Evolutionary conservation across 495 filamentous ascomycete species (phyloP).

Genomic region (Xylaria cubensis): DNA sequence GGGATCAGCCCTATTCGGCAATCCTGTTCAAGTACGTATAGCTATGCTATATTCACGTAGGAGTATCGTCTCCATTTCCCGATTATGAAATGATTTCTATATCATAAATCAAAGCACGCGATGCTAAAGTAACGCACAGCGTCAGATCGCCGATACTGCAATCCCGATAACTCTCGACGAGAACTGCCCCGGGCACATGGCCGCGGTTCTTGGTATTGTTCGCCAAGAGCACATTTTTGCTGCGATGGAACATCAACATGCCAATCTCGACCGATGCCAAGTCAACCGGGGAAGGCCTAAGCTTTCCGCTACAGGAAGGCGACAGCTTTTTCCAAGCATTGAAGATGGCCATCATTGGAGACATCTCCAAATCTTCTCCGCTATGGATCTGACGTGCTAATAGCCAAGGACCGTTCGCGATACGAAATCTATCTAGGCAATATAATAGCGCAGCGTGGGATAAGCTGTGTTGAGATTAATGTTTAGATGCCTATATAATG

Average conservation of each 20-base stretch:
- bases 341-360: neutral
- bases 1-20: neutral
- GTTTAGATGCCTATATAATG: neutral
- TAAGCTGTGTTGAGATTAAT: conserved; percentile 7
- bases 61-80: neutral
- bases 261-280: conserved; percentile 23
- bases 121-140: neutral
- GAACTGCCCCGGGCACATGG: neutral
- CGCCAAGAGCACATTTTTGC: conserved; percentile 12
- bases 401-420: conserved; percentile 1
- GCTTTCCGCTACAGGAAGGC: conserved; percentile 22
- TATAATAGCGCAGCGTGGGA: conserved; percentile 1
- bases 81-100: neutral
- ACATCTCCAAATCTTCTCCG: conserved; percentile 11
- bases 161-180: neutral
- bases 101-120: neutral
- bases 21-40: neutral
- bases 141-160: neutral
- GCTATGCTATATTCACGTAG: too few relatives aligned
- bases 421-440: neutral
- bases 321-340: conserved; percentile 7
- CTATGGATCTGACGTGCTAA: conserved; percentile 7
- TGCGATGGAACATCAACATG: neutral
- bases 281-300: conserved; percentile 22
- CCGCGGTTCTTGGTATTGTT: conserved; percentile 1